These are phyloP conservation scores for Termitomyces titanicus DNA, from an alignment of 768 basidiomycete species.

Conservation along the genomic window DNA sequence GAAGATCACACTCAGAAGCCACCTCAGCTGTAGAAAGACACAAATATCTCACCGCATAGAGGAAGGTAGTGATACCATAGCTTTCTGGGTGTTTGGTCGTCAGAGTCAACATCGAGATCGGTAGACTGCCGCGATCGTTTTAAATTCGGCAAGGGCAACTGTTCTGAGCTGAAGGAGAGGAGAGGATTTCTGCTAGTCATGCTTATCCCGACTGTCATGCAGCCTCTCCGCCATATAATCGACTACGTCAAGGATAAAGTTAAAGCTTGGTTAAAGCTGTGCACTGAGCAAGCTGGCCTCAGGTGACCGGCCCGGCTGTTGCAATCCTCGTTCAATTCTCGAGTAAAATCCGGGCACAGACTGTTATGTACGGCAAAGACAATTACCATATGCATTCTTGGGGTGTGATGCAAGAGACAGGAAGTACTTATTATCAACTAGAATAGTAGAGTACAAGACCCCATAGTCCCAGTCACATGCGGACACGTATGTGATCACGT, in stretches of 20 bases:
- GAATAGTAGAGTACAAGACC: too few species aligned
- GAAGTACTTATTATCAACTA: too few species aligned
- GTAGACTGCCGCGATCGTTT: background rate
- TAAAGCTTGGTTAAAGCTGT: background rate
- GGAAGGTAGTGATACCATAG: constrained; percentile 59
- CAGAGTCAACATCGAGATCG: background rate
- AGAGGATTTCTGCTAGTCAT: constrained; percentile 19
- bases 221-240: constrained; percentile 8
- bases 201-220: constrained; percentile 3
- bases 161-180: constrained; percentile 18
- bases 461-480: too few species aligned
- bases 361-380: too few species aligned
- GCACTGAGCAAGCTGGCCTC: background rate
- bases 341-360: too few species aligned
- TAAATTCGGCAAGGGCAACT: constrained; percentile 7
- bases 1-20: background rate
- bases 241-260: background rate
- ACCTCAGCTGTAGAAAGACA: background rate
- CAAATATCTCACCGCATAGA: constrained; percentile 41
- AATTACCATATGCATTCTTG: too few species aligned
- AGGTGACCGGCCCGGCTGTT: too few species aligned
- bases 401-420: too few species aligned
- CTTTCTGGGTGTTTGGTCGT: constrained; percentile 32
- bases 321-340: too few species aligned
- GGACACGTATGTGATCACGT: too few species aligned